These are phyloP conservation scores for Epicoccum sorghinum DNA, from an alignment of 2,329 filamentous ascomycete species.

Conservation along the genomic window DNA sequence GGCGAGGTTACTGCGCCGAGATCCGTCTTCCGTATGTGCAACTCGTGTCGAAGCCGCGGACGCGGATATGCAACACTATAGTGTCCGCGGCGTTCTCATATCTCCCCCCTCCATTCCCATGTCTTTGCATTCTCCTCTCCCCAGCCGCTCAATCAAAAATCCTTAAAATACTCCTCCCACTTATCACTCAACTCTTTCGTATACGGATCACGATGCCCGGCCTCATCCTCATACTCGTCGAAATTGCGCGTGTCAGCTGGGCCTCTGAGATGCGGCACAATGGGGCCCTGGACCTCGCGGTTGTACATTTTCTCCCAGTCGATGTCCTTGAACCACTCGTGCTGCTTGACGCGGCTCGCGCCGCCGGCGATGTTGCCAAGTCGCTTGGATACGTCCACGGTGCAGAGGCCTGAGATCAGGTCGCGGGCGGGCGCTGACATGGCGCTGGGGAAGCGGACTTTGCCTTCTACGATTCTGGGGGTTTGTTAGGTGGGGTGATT, in stretches of 20 bases:
- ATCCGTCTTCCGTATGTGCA: too few relatives aligned
- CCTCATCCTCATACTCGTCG: conserved; percentile 81
- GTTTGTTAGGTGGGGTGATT: not conserved
- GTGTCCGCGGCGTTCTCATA: not conserved
- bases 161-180: conserved; percentile 74
- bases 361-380: conserved; percentile 81
- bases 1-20: too few relatives aligned
- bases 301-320: conserved; percentile 76
- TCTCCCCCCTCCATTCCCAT: not conserved
- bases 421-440: conserved; percentile 74
- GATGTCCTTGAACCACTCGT: conserved; percentile 75
- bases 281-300: conserved; percentile 70
- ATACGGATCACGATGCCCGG: conserved; percentile 68
- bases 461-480: conserved; percentile 76
- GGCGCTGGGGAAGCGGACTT: conserved; percentile 72
- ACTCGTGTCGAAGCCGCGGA: not conserved
- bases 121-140: not conserved
- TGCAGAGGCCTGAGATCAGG: conserved; percentile 77
- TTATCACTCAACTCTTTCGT: conserved; percentile 70
- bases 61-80: not conserved
- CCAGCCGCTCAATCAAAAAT: conserved; percentile 62
- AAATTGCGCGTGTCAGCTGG: conserved; percentile 81
- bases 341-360: conserved; percentile 72
- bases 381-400: conserved; percentile 76
- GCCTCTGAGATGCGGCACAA: conserved; percentile 74